These are phyloP conservation scores for Coemansia sp. DNA, from an alignment of 371 early-diverging fungal species.

Conservation along the genomic window DNA sequence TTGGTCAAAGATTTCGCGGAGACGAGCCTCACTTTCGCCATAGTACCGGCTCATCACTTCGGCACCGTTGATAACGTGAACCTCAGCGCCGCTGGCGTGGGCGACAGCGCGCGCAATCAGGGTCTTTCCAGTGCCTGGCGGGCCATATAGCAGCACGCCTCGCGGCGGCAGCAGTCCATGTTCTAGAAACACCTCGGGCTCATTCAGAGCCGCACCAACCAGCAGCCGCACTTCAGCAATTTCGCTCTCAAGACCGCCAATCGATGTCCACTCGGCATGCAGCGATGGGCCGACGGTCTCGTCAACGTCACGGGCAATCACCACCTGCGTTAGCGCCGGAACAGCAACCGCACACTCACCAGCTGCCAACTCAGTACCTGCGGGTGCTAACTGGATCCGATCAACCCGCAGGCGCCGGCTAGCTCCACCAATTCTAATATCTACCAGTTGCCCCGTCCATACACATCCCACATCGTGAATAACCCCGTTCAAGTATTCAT, in stretches of 20 bases:
- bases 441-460: conserved; percentile 54
- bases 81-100: conserved; percentile 74
- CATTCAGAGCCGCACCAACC: conserved; percentile 80
- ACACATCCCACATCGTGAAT: conserved; percentile 60
- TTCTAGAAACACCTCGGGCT: conserved; percentile 69
- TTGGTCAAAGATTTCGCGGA: conserved; percentile 78
- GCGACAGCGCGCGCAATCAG: conserved; percentile 91
- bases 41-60: conserved; percentile 94
- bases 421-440: conserved; percentile 59
- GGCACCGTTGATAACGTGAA: conserved; percentile 91
- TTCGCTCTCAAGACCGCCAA: conserved; percentile 77
- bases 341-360: background rate
- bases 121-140: conserved; percentile 98
- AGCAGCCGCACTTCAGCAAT: conserved; percentile 76
- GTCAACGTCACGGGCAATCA: background rate
- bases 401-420: conserved; percentile 52
- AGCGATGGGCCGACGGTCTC: background rate
- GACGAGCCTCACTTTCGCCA: conserved; percentile 94
- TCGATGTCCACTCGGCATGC: conserved; percentile 17
- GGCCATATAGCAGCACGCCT: conserved; percentile 93
- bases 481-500: conserved; percentile 13
- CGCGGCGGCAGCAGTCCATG: conserved; percentile 82
- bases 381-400: conserved; percentile 14
- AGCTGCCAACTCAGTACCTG: background rate
- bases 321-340: background rate